A percentile compares a stretch with the other conserved stretches of the same genome.
Evolutionary conservation across 805 yeast species (phyloP).

Genomic region (Cyberlindnera petersonii): DNA sequence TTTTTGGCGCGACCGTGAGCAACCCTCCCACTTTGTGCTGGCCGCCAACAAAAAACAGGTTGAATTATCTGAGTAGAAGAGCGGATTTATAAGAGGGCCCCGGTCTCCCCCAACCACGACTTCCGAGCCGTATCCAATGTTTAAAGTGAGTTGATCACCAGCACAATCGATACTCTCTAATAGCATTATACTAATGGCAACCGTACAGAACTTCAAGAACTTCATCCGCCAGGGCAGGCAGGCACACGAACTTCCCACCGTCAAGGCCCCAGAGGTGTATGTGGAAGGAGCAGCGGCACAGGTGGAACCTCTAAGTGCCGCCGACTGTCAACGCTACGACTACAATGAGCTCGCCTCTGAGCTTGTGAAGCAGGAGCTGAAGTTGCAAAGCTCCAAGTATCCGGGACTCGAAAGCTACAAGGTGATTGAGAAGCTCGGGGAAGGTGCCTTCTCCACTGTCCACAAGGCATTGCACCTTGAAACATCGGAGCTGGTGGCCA

Average conservation of each 20-base stretch:
- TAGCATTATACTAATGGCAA: slow-evolving; percentile 4
- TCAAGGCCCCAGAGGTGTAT: slow-evolving; percentile 11
- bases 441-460: slow-evolving; percentile 89
- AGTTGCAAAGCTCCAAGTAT: slow-evolving; percentile 20
- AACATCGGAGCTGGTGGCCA: slow-evolving; percentile 52
- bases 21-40: background rate
- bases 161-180: too few species aligned
- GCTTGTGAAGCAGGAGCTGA: slow-evolving; percentile 25
- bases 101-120: too few species aligned
- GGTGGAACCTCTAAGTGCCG: background rate
- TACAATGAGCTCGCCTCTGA: slow-evolving; percentile 28
- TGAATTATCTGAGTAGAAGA: too few species aligned
- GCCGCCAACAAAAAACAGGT: too few species aligned
- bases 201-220: slow-evolving; percentile 36
- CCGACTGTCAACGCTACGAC: slow-evolving; percentile 14
- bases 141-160: background rate
- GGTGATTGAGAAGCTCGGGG: slow-evolving; percentile 50
- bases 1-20: background rate
- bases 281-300: background rate
- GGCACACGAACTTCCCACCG: slow-evolving; percentile 26
- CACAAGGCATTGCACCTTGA: slow-evolving; percentile 58
- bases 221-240: slow-evolving; percentile 42
- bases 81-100: background rate
- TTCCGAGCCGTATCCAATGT: too few species aligned
- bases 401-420: slow-evolving; percentile 31